Conservation (phyloP, 2,329 filamentous ascomycete species). For the Zopfia rhizophila region DNA sequence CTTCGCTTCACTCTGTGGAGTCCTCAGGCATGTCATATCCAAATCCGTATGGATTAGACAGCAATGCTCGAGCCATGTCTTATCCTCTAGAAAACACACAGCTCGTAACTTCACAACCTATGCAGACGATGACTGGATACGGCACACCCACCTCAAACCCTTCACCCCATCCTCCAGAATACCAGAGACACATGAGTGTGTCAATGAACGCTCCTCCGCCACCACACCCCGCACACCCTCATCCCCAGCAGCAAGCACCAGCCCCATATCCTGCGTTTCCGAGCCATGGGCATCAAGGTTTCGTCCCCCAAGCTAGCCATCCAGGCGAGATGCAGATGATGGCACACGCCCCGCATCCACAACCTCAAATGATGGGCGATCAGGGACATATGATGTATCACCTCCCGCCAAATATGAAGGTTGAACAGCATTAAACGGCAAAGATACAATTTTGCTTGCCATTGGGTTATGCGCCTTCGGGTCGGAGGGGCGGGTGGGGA, state of each 20-base stretch:
- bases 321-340: conserved; percentile 51
- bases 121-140: conserved; percentile 48
- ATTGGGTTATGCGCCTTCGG: no score
- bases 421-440: conserved; percentile 44
- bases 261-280: conserved; percentile 42
- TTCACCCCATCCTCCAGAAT: conserved; percentile 48
- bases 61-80: conserved; percentile 50
- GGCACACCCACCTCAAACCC: conserved; percentile 49
- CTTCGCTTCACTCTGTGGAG: conserved; percentile 44
- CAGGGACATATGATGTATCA: conserved; percentile 55
- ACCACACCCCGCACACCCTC: conserved; percentile 36
- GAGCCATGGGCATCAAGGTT: conserved; percentile 40
- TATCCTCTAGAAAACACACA: conserved; percentile 51
- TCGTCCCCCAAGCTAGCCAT: conserved; percentile 47
- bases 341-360: conserved; percentile 44
- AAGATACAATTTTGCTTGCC: conserved; percentile 2
- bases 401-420: conserved; percentile 53
- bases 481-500: no score
- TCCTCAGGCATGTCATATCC: conserved; percentile 43
- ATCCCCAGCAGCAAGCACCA: conserved; percentile 38
- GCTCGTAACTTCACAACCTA: conserved; percentile 49
- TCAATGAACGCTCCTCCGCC: conserved; percentile 44
- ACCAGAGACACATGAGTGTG: conserved; percentile 50
- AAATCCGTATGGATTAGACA: conserved; percentile 50
- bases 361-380: conserved; percentile 51